phyloP scores from a whole-genome alignment of 495 filamentous ascomycete genomes.

The Aspergillus nanangensis region DNA sequence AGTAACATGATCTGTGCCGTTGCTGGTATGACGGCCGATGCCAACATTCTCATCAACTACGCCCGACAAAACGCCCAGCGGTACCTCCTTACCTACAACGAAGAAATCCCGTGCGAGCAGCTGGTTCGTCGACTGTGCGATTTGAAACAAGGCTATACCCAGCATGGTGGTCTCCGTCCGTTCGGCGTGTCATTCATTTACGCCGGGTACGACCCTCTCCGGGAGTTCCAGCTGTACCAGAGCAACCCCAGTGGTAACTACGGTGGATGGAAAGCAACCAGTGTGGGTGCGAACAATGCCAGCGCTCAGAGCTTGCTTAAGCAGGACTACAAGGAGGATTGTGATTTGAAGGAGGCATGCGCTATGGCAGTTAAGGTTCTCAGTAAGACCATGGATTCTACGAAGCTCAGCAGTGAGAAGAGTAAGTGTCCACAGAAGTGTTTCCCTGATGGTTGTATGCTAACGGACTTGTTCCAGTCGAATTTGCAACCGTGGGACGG shows the following conservation, averaged over 20 bases:
- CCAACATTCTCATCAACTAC: constrained; percentile 99
- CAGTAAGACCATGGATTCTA: constrained; percentile 99
- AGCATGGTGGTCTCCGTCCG: constrained; percentile 94
- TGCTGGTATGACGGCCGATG: constrained; percentile 98
- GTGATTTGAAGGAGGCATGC: constrained; percentile 91
- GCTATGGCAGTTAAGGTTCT: constrained; percentile 97
- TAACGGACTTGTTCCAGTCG: constrained; percentile 53
- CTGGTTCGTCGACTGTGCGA: constrained; percentile 96
- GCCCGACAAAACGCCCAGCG: constrained; percentile 93
- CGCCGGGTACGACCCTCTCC: constrained; percentile 89
- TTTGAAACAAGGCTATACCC: constrained; percentile 98
- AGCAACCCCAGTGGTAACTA: constrained; percentile 99
- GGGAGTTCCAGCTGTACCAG: constrained; percentile 98
- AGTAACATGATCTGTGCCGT: constrained; percentile 99
- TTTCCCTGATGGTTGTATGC: neutral
- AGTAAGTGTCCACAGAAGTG: constrained; percentile 52
- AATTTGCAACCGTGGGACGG: constrained; percentile 97
- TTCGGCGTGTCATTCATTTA: constrained; percentile 99
- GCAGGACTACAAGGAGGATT: constrained; percentile 99
- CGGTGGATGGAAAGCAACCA: constrained; percentile 98
- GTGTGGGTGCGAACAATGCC: constrained; percentile 95
- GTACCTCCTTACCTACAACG: constrained; percentile 98
- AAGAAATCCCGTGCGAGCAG: constrained; percentile 99
- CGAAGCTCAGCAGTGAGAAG: constrained; percentile 97
- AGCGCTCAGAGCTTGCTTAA: constrained; percentile 96